Percentiles rank a stretch among this genome's conserved stretches.
Conservation (phyloP, 345 rosid genomes). For the Angophora floribunda region DNA sequence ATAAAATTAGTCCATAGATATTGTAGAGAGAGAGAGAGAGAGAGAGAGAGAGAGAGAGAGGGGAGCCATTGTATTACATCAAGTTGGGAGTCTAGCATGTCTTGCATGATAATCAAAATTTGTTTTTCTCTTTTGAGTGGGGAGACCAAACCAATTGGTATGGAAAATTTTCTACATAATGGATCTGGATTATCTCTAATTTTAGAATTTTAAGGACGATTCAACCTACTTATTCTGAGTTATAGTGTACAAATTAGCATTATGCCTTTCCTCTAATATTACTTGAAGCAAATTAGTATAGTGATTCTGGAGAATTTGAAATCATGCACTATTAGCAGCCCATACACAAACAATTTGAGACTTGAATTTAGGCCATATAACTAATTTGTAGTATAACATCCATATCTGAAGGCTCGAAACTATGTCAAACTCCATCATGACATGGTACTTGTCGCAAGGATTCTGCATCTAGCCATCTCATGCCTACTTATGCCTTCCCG, state of each 20-base stretch:
- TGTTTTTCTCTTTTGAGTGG: no score
- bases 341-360: neutral
- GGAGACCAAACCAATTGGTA: neutral
- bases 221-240: rapidly evolving
- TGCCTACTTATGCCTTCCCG: neutral
- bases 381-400: neutral
- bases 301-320: neutral
- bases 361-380: neutral
- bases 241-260: no score
- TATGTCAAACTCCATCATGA: neutral
- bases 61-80: neutral
- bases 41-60: no score
- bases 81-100: neutral
- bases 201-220: neutral
- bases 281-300: neutral
- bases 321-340: neutral
- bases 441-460: neutral
- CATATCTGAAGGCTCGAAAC: neutral
- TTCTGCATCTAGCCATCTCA: neutral
- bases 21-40: no score
- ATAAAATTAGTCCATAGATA: no score
- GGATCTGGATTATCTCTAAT: neutral
- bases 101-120: no score
- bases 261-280: neutral
- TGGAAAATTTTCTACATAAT: neutral